Percentiles rank a stretch among this genome's conserved stretches.
Evolutionary conservation across 1,284 basidiomycete genomes (phyloP).

Genomic region (Heterobasidion irregulare): DNA sequence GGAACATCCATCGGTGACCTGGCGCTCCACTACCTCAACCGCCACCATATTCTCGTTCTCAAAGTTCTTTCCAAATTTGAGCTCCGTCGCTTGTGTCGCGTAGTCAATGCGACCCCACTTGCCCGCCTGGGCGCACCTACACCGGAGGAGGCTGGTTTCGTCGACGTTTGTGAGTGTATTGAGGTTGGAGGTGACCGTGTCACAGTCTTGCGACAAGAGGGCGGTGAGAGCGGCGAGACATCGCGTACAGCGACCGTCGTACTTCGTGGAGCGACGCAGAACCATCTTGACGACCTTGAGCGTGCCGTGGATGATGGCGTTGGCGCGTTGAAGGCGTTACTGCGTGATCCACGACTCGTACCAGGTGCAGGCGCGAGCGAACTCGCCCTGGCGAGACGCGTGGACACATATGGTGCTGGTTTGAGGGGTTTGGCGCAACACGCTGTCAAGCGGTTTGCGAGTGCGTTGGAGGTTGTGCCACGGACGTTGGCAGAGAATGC

Average conservation of each 20-base stretch:
- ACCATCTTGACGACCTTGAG: conserved; percentile 90
- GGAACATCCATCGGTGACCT: conserved; percentile 93
- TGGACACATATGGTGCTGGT: conserved; percentile 84
- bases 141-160: conserved; percentile 90
- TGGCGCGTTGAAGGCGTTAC: conserved; percentile 90
- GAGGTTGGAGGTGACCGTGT: conserved; percentile 98
- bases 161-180: conserved; percentile 92
- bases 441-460: conserved; percentile 86
- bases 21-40: conserved; percentile 94
- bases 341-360: conserved; percentile 87
- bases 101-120: conserved; percentile 93
- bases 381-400: conserved; percentile 80
- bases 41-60: conserved; percentile 89
- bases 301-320: conserved; percentile 96
- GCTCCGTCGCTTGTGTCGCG: conserved; percentile 86
- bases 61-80: conserved; percentile 99
- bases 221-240: conserved; percentile 36
- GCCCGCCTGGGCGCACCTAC: conserved; percentile 95
- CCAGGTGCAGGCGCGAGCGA: conserved; percentile 95
- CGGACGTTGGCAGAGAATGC: conserved; percentile 95
- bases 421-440: conserved; percentile 92
- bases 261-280: conserved; percentile 94
- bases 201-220: conserved; percentile 89
- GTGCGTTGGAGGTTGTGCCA: conserved; percentile 89
- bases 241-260: conserved; percentile 89